These are phyloP conservation scores for Filobasidium wieringae DNA, from an alignment of 768 basidiomycete genomes.

Conservation along the genomic window DNA sequence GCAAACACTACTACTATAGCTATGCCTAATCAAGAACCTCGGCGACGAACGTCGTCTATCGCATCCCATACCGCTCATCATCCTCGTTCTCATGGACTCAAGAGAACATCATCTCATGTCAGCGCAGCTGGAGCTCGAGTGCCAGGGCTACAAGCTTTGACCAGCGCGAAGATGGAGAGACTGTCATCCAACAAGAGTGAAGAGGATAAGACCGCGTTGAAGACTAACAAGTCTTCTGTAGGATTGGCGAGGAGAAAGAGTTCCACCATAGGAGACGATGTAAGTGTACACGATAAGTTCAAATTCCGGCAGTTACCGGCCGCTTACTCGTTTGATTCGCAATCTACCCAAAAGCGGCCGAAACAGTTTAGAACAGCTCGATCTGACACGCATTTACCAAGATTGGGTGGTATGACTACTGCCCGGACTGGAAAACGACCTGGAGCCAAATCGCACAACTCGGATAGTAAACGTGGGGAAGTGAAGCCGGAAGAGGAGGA, in stretches of 20 bases:
- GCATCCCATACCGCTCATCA: not conserved
- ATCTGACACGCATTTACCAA: not conserved
- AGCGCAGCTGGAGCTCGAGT: not conserved
- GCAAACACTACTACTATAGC: too few species aligned
- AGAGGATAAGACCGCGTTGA: not conserved
- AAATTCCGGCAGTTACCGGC: too few species aligned
- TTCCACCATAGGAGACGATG: not conserved
- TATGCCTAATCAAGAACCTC: not conserved
- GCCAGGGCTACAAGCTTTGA: not conserved
- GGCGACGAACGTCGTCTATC: not conserved
- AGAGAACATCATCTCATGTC: not conserved
- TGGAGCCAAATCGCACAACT: not conserved
- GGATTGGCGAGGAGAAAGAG: not conserved
- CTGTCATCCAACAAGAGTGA: not conserved
- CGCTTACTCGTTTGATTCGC: too few species aligned
- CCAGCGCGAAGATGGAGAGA: not conserved
- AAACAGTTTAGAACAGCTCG: not conserved
- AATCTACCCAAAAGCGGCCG: not conserved
- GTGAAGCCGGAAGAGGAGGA: not conserved
- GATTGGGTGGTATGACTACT: not conserved
- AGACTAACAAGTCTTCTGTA: not conserved
- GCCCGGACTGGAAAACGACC: not conserved
- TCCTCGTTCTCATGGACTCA: not conserved
- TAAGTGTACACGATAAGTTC: not conserved
- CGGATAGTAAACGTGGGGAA: not conserved